Base-by-base conservation (phyloP, 495 filamentous ascomycete genomes). In the Pyronema omphalodes region DNA sequence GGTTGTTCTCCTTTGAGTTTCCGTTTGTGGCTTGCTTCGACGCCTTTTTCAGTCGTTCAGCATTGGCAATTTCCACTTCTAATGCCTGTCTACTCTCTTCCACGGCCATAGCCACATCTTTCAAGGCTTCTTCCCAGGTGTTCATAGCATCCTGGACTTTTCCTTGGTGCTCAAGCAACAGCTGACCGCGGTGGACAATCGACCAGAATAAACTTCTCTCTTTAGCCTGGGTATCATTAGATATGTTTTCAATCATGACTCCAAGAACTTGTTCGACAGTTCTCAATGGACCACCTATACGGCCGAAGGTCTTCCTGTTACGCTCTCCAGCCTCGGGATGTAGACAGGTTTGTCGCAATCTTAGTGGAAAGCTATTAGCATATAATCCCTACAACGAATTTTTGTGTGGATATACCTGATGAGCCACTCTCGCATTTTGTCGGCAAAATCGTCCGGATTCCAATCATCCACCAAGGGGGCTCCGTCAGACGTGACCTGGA, bases 231-330 rank as follows among this genome's bases (percentile, higher is more conserved):
- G 84, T 74, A 3, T 67, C 58, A 15, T 70, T 67, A 29, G 87
- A 80, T 11, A 80, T 84, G 53, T 86, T 76, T 19, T 94, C 88
- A 54, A 94, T 80, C 89, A 96, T 94, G 3, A 80, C 79, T 40
- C 84, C 79, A 18, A 96, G 69, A 1, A 94, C 86, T 61, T 96
- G 82, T 12, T 76, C 73, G 6, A 94, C 81, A 7, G 87, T 89
- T n/a, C 81, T 71, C 48, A 91, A 67, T 7, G 82, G 80, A 0
- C 77, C 82, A 52, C 73, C 72, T 33, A 69, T 76, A 17, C 71
- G 68, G 3, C 84, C 83, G 6, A 93, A 68, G 0, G 77, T 77
- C 53, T 74, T 74, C 15, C 82, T 74, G 62, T 84, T 86, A n/a
- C 71, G 71, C 8, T 69, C 73, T 7, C 81, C 81, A 37, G 87